Base-by-base conservation (phyloP, 495 filamentous ascomycete genomes). In the Penicillium paxilli region DNA sequence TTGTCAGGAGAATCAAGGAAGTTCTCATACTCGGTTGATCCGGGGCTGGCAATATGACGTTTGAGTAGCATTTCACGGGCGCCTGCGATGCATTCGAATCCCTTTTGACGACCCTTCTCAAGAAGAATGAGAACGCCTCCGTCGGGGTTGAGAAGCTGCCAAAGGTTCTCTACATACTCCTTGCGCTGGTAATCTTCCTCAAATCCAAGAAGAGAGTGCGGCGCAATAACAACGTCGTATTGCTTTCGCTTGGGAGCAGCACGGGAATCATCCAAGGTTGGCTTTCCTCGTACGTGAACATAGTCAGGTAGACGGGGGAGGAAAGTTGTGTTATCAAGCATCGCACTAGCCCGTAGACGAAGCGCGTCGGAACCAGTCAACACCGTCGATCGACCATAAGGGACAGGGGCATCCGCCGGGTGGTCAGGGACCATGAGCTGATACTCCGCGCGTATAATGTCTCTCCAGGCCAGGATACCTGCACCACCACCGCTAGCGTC, bases 281-380 rank as follows among this genome's bases (percentile, higher is more conserved):
- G 72, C 44, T 70, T 70, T 23, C 77, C 76, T 26, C 73, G 71
- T 9, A 71, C 59, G 56, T 92, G 89, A n/a, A 91, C 58, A 59
- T 92, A 91, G 61, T 98, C 91, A n/a, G 94, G 94, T 23, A 98
- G 74, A 2, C 92, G 88, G 10, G 94, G 94, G 21, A 98, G 79
- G 65, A 98, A 98, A 0, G 86, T 91, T 0, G 94, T 97, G 62
- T 97, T 87, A 12, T 94, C 83, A 10, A 98, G 79, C 53, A 97
- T 80, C 25, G 71, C 72, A 49, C 90, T 88, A 14, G 89, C 80
- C 16, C 92, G 87, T 20, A 89, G 74, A n/a, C 90, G 86, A 28
- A 98, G 78, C 2, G 76, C 51, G n/a, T 80, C 75, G 1, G 87
- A 83, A 0, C 77, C 86, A 8, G 81, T 79, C 5, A 91, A 57